These are phyloP conservation scores for Lactifluus volemus DNA, from an alignment of 768 basidiomycete genomes.

Conservation along the genomic window DNA sequence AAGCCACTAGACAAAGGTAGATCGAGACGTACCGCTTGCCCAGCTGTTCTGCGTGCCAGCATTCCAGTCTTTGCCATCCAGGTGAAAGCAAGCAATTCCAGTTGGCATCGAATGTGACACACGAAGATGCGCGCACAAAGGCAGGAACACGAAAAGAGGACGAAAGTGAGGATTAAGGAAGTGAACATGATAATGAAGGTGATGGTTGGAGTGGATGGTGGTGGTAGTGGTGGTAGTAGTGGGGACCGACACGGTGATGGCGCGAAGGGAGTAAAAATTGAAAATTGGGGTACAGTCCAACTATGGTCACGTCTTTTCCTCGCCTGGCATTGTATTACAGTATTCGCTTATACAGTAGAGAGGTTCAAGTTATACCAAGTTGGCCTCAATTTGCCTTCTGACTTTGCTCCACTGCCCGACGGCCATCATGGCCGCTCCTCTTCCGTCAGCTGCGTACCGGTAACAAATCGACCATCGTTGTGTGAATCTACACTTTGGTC, in stretches of 20 bases:
- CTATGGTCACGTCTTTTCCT: no score
- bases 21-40: constrained; percentile 37
- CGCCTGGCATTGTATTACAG: no score
- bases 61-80: constrained; percentile 77
- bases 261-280: background rate
- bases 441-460: constrained; percentile 38
- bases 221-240: background rate
- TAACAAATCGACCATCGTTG: constrained; percentile 21
- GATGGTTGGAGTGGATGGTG: background rate
- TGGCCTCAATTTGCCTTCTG: no score
- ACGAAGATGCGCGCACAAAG: constrained; percentile 39
- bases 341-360: no score
- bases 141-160: constrained; percentile 41
- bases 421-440: constrained; percentile 68
- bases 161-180: constrained; percentile 32
- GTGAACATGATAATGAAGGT: constrained; percentile 26
- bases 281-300: no score
- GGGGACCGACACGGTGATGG: background rate
- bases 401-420: constrained; percentile 60
- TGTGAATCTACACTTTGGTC: constrained; percentile 9
- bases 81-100: constrained; percentile 85
- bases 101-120: constrained; percentile 67
- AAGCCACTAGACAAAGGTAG: background rate
- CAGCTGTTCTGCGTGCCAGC: constrained; percentile 66
- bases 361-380: no score